These are phyloP conservation scores for Calonectria pteridis DNA, from an alignment of 2,329 filamentous ascomycete species.

Conservation along the genomic window DNA sequence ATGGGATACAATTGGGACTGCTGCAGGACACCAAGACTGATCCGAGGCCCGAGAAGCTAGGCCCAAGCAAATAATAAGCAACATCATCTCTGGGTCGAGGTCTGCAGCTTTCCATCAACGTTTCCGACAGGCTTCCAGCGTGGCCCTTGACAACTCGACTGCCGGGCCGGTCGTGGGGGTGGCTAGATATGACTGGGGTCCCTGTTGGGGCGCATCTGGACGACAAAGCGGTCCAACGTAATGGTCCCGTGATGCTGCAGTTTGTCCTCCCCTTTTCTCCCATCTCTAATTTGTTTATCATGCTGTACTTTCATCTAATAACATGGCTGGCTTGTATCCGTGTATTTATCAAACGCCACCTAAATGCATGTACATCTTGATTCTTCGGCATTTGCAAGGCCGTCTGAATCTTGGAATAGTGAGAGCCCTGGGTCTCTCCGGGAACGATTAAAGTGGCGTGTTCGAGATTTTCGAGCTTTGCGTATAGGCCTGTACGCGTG, in stretches of 20 bases:
- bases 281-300: neutral
- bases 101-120: neutral
- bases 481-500: neutral
- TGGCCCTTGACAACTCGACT: conserved; percentile 6
- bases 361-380: conserved; percentile 33
- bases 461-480: conserved; percentile 1
- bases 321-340: neutral
- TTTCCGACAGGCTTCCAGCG: neutral
- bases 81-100: neutral
- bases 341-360: conserved; percentile 23
- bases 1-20: neutral
- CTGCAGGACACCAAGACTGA: conserved; percentile 9
- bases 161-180: conserved; percentile 23
- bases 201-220: conserved; percentile 13
- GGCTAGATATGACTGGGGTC: neutral
- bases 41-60: conserved; percentile 1
- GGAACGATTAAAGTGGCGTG: conserved; percentile 5
- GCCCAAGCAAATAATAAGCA: neutral
- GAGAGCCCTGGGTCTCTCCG: neutral
- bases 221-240: neutral
- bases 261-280: neutral
- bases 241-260: conserved; percentile 9
- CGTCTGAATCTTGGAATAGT: neutral
- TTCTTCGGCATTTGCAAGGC: neutral
- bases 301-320: neutral